Evolutionary conservation across 345 rosid species (phyloP).

Genomic region (Linum usitatissimum): DNA sequence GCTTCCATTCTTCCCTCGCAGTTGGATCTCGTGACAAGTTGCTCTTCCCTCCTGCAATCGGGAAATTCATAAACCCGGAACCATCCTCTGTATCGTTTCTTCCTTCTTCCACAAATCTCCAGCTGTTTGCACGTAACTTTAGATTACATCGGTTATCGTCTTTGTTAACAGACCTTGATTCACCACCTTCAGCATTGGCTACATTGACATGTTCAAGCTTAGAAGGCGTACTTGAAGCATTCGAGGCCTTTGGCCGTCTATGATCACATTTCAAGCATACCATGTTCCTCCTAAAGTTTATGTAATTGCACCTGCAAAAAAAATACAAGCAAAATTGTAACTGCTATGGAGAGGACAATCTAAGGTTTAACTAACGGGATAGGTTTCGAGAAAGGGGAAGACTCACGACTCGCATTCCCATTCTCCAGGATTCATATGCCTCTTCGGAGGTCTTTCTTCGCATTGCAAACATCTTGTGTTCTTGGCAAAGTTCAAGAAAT

Average conservation of each 20-base stretch:
- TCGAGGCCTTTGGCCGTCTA: slow-evolving; percentile 46
- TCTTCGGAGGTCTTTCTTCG: slow-evolving; percentile 61
- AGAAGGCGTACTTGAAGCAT: slow-evolving; percentile 16
- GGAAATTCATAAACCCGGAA: slow-evolving; percentile 38
- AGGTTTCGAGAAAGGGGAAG: background rate
- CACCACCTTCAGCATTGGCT: background rate
- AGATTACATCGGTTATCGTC: slow-evolving; percentile 11
- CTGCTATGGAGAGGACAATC: background rate
- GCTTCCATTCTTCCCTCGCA: slow-evolving; percentile 41
- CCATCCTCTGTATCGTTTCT: slow-evolving; percentile 13
- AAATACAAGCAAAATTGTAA: background rate
- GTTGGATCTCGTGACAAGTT: slow-evolving; percentile 30
- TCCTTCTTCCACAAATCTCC: slow-evolving; percentile 50
- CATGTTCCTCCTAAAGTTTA: slow-evolving; percentile 70
- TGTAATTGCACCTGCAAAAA: slow-evolving; percentile 57
- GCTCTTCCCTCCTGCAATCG: slow-evolving; percentile 49
- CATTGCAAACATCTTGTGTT: slow-evolving; percentile 72
- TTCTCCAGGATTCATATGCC: slow-evolving; percentile 81
- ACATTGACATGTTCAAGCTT: slow-evolving; percentile 9
- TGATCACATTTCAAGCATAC: slow-evolving; percentile 82
- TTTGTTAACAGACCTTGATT: background rate
- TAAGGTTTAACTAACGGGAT: slow-evolving; percentile 1
- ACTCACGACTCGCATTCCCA: slow-evolving; percentile 97
- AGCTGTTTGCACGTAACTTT: slow-evolving; percentile 16
- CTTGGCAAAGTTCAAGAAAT: slow-evolving; percentile 69